Base-by-base conservation (phyloP, 768 basidiomycete species). In the Phallus indusiatus region DNA sequence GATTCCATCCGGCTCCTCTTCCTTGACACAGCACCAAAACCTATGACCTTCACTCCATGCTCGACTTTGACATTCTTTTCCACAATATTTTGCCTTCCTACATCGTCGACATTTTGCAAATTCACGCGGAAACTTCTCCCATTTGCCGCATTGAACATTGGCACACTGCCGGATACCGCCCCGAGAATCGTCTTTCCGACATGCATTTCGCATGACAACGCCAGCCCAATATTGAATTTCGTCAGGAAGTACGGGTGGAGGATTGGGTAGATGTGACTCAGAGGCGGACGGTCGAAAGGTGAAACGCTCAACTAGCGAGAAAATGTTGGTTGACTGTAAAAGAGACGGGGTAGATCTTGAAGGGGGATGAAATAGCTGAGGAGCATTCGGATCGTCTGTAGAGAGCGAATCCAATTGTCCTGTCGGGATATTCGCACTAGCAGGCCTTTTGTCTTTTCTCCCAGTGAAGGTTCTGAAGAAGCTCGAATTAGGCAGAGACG, bases 171-270 rank as follows among this genome's bases (percentile, higher is more conserved):
- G 74, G 62, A 97, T 94, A 11, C 96, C 96, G 55, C 94, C 94
- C 36, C 86, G 75, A 53, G 79, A 83, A 63, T 98, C 95, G 65
- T 98, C 96, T 75, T 99, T 98, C 69, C 95, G 77, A 73, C 96
- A 99, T 12, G 96, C 96, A 70, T 99, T 99, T 55, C 96, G 81
- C 96, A 98, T 99, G 67, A 98, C 96, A n/a, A 97, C 95, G 2
- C 94, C 93, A 0, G 95, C 96, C 96, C 96, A 98, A 66, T 97
- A 96, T 71, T 96, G 92, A 21, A 99, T 95, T 70, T 98, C 95
- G 10, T 79, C 76, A 0, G 94, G 92, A 7, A 94, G 73, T 52
- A 83, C 78, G 2, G 87, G 85, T 5, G 73, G 85, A 0, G 84
- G 82, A 56, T 82, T 83, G 5, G 81, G 81, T 55, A 86, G 74